A percentile compares a stretch with the other conserved stretches of the same genome.
Evolutionary conservation across 2,329 filamentous ascomycete genomes (phyloP).

Genomic region (Trichoderma guizhouense): DNA sequence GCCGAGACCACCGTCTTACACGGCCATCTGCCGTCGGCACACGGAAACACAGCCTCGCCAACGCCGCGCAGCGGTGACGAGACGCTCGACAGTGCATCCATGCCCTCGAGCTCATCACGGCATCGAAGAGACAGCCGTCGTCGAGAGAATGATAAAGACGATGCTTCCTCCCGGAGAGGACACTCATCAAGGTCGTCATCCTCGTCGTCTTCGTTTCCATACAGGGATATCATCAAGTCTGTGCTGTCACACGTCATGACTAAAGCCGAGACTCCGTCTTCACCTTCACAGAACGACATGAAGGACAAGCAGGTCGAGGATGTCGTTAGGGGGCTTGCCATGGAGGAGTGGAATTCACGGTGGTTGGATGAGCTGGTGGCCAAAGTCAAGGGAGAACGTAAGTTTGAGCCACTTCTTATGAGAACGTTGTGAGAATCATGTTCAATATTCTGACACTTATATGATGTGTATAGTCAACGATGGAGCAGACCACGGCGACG

Average conservation of each 20-base stretch:
- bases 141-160: not conserved
- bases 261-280: not conserved
- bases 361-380: constrained; percentile 20
- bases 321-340: constrained; percentile 19
- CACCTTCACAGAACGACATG: not conserved
- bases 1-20: constrained; percentile 15
- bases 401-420: not conserved
- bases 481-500: not conserved
- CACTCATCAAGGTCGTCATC: not conserved
- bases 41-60: constrained; percentile 9
- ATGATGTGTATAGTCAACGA: not conserved
- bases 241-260: constrained; percentile 9
- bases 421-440: not conserved
- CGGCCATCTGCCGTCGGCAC: constrained; percentile 11
- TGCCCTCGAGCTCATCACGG: not conserved
- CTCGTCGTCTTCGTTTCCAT: not conserved
- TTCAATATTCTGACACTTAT: not conserved
- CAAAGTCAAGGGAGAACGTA: constrained; percentile 17
- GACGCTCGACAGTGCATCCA: not conserved
- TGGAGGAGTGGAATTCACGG: constrained; percentile 17
- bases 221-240: constrained; percentile 4
- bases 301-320: constrained; percentile 21
- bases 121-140: not conserved
- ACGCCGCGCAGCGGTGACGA: constrained; percentile 10
- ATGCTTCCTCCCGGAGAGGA: not conserved